These are phyloP conservation scores for Endothia cerciana DNA, from an alignment of 2,329 filamentous ascomycete genomes.

Conservation along the genomic window DNA sequence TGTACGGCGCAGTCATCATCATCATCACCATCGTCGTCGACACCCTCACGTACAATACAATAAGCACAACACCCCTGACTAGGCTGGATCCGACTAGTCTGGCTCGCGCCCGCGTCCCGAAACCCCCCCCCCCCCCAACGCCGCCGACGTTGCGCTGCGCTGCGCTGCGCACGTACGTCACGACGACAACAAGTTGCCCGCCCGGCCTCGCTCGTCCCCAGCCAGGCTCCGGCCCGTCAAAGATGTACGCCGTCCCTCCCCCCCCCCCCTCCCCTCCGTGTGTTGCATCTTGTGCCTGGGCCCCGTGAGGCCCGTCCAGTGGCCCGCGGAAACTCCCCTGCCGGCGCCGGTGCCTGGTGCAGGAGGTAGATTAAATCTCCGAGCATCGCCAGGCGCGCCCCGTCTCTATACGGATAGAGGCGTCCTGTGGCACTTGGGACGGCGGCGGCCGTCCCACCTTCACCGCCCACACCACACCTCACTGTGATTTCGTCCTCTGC, in stretches of 20 bases:
- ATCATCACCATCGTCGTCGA: neutral
- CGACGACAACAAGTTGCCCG: neutral
- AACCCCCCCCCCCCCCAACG: too few species aligned
- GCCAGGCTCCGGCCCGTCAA: conserved; percentile 2
- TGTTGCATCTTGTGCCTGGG: conserved; percentile 6
- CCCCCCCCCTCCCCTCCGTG: neutral
- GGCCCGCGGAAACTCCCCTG: conserved; percentile 16
- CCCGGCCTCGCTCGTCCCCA: neutral
- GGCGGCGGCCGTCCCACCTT: neutral
- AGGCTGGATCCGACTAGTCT: conserved; percentile 22
- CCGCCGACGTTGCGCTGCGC: too few species aligned
- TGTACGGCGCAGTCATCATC: neutral
- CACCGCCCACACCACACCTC: neutral
- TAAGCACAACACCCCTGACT: conserved; percentile 28
- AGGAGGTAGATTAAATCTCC: conserved; percentile 29
- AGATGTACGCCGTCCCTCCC: conserved; percentile 20
- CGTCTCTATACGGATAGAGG: neutral
- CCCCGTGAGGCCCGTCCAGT: conserved; percentile 13
- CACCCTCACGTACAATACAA: neutral
- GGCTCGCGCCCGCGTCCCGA: too few species aligned
- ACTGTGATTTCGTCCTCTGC: too few species aligned
- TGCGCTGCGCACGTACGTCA: too few species aligned
- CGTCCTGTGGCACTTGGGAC: neutral
- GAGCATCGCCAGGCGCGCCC: conserved; percentile 17
- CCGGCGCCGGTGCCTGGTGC: conserved; percentile 20